Percentiles rank a stretch among this genome's conserved stretches.
Conservation (phyloP, 495 filamentous ascomycete genomes). For the Alectoria sarmentosa region DNA sequence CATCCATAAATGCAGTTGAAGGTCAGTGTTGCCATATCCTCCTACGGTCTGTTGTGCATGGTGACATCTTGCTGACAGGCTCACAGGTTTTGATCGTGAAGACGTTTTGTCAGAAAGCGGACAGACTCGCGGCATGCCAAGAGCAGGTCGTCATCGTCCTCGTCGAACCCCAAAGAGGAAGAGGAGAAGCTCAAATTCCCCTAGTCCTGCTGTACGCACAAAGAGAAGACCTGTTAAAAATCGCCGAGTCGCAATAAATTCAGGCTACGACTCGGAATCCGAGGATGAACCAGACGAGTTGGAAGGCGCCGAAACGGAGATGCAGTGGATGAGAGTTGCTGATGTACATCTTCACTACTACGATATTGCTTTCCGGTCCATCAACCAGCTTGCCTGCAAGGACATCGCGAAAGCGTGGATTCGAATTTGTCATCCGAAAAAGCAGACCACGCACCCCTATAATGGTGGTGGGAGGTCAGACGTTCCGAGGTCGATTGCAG, state of each 20-base stretch:
- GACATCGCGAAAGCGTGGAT: slow-evolving; percentile 21
- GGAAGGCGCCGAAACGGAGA: not conserved
- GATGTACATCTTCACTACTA: not conserved
- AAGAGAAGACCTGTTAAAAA: not conserved
- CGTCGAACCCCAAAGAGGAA: not conserved
- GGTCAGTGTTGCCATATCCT: not conserved
- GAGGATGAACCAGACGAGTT: not conserved
- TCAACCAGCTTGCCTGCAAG: slow-evolving; percentile 36
- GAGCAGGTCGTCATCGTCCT: not conserved
- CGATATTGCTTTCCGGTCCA: not conserved
- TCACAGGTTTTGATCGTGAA: not conserved
- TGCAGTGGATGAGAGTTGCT: not conserved
- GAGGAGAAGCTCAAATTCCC: not conserved
- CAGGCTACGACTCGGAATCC: not conserved
- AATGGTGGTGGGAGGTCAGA: slow-evolving; percentile 44
- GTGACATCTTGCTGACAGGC: not conserved
- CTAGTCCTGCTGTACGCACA: not conserved
- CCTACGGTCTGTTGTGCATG: not conserved
- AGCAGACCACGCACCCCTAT: slow-evolving; percentile 73
- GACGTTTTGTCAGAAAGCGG: not conserved
- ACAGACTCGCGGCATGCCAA: not conserved
- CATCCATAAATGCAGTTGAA: not conserved
- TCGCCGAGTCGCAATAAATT: not conserved
- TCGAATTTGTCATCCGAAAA: slow-evolving; percentile 16
- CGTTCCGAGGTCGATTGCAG: not conserved